Percentiles rank a stretch among this genome's conserved stretches.
phyloP scores from a whole-genome alignment of 805 yeast species.

The Tetrapisispora fleetii region DNA sequence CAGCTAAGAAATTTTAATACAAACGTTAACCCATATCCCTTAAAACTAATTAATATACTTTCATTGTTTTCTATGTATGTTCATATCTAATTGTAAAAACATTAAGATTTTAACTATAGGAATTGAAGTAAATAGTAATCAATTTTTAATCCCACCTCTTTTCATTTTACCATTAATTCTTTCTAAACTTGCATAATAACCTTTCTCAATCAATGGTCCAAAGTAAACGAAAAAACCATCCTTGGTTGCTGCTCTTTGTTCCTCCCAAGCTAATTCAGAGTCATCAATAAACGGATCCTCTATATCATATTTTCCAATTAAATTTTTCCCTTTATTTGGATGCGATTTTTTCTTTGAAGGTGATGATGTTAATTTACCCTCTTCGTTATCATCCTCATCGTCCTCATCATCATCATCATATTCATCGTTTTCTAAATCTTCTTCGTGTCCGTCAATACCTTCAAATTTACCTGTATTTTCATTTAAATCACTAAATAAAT shows the following conservation, averaged over 20 bases:
- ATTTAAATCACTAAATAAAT: slow-evolving; percentile 14
- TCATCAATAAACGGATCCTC: slow-evolving; percentile 97
- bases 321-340: slow-evolving; percentile 47
- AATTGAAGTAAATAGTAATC: slow-evolving; percentile 4
- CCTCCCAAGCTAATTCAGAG: slow-evolving; percentile 85
- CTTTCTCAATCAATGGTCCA: slow-evolving; percentile 75
- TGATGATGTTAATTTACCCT: slow-evolving; percentile 8
- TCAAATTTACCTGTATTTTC: slow-evolving; percentile 8
- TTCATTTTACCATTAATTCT: slow-evolving; percentile 37
- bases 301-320: slow-evolving; percentile 83
- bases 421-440: slow-evolving; percentile 15
- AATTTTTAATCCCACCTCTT: slow-evolving; percentile 29
- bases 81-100: not conserved
- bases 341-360: slow-evolving; percentile 27
- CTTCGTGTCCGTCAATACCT: slow-evolving; percentile 19
- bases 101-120: not conserved
- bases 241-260: slow-evolving; percentile 80
- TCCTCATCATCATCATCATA: slow-evolving; percentile 16
- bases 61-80: not conserved
- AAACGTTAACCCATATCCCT: too few species aligned
- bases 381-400: slow-evolving; percentile 14
- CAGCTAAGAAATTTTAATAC: not conserved
- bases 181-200: slow-evolving; percentile 38
- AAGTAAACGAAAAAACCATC: slow-evolving; percentile 94
- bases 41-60: not conserved